Percentiles rank a stretch among this genome's conserved stretches.
These are phyloP conservation scores for Blastobotrys capitulatus DNA, from an alignment of 1,139 yeast species.

Conservation along the genomic window DNA sequence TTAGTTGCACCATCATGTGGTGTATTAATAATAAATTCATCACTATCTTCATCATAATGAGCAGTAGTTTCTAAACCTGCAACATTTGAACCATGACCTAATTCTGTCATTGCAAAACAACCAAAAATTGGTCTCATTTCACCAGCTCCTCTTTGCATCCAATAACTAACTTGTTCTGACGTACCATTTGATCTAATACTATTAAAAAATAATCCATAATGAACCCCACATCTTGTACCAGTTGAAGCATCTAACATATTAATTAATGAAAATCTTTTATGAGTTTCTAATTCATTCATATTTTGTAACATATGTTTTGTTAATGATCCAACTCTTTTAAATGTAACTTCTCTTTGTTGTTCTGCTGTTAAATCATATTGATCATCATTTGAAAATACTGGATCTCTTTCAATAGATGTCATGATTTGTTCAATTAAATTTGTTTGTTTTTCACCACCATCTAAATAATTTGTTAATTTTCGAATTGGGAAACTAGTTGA, in stretches of 20 bases:
- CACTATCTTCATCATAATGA: slow-evolving; percentile 58
- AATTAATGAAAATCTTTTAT: slow-evolving; percentile 38
- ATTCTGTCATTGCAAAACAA: slow-evolving; percentile 91
- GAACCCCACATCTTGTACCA: slow-evolving; percentile 64
- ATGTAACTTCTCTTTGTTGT: slow-evolving; percentile 48
- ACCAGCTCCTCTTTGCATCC: slow-evolving; percentile 72
- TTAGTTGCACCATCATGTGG: slow-evolving; percentile 90
- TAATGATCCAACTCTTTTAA: slow-evolving; percentile 45
- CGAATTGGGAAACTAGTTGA: slow-evolving; percentile 43
- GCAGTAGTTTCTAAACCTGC: slow-evolving; percentile 94
- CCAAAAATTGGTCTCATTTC: slow-evolving; percentile 67
- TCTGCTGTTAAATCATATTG: slow-evolving; percentile 50
- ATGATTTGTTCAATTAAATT: slow-evolving; percentile 42
- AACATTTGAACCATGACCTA: slow-evolving; percentile 92
- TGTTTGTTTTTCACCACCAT: slow-evolving; percentile 47
- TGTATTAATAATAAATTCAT: slow-evolving; percentile 71
- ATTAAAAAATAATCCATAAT: slow-evolving; percentile 63
- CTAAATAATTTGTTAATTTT: slow-evolving; percentile 48
- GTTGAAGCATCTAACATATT: slow-evolving; percentile 53
- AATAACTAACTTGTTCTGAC: slow-evolving; percentile 50
- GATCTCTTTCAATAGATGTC: slow-evolving; percentile 49
- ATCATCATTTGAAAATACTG: slow-evolving; percentile 44
- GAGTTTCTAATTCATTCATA: slow-evolving; percentile 32
- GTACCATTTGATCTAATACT: slow-evolving; percentile 74
- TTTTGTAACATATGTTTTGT: slow-evolving; percentile 42